Percentiles rank a stretch among this genome's conserved stretches.
Conservation (phyloP, 106 monocot species). For the Apostasia ramifera region DNA sequence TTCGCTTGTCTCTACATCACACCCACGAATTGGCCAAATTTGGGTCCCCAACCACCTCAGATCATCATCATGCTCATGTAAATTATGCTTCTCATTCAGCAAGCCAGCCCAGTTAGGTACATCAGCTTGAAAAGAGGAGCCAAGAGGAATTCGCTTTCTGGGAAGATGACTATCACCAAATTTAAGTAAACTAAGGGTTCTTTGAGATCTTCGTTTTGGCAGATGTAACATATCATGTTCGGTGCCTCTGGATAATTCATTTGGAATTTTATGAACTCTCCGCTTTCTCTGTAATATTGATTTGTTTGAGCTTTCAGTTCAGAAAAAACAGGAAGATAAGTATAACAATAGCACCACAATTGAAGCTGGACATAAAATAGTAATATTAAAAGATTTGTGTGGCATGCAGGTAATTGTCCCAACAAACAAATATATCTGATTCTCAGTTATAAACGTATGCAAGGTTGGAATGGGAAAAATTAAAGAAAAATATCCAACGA, state of each 20-base stretch:
- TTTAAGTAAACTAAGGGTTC: slow-evolving; percentile 10
- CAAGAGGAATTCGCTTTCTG: slow-evolving; percentile 31
- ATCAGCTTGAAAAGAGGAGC: slow-evolving; percentile 30
- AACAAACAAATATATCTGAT: not conserved
- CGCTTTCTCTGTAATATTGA: slow-evolving; percentile 5
- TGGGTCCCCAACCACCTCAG: slow-evolving; percentile 26
- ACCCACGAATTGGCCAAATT: slow-evolving; percentile 25
- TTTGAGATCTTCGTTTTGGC: slow-evolving; percentile 28
- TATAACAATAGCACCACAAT: not conserved
- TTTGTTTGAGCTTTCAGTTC: not conserved
- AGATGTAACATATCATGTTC: slow-evolving; percentile 4
- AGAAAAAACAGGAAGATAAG: not conserved
- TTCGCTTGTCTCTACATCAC: not conserved
- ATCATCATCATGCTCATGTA: not conserved
- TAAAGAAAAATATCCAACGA: not conserved
- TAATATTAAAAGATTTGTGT: too few relatives aligned
- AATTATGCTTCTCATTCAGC: not conserved
- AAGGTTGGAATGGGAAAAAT: not conserved
- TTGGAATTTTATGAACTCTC: not conserved
- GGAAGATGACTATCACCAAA: slow-evolving; percentile 6
- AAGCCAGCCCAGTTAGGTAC: slow-evolving; percentile 28
- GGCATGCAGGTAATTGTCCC: not conserved
- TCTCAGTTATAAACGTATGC: too few relatives aligned
- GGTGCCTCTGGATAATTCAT: not conserved
- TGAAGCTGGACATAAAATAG: not conserved